A percentile compares a stretch with the other conserved stretches of the same genome.
phyloP scores from a whole-genome alignment of 495 filamentous ascomycete species.

The Gamarada debralockiae region DNA sequence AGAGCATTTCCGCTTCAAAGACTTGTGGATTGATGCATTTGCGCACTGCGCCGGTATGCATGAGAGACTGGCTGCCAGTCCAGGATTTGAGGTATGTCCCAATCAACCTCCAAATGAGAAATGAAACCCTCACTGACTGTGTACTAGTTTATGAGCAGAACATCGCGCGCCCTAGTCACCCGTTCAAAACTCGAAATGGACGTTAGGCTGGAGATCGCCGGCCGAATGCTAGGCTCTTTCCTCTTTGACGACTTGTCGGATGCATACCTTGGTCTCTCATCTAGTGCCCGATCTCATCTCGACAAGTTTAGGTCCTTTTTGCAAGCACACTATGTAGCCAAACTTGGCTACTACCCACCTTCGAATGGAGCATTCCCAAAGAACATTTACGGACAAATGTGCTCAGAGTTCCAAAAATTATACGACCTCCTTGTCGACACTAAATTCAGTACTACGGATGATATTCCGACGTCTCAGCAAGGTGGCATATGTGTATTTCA shows the following conservation, averaged over 20 bases:
- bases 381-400: constrained; percentile 50
- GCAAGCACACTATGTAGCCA: constrained; percentile 52
- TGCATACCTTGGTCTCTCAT: constrained; percentile 47
- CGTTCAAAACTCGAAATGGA: constrained; percentile 61
- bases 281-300: constrained; percentile 51
- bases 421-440: constrained; percentile 60
- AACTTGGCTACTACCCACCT: constrained; percentile 64
- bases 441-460: constrained; percentile 36
- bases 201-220: constrained; percentile 44
- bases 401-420: constrained; percentile 55
- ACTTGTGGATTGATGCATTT: constrained; percentile 61
- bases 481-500: constrained; percentile 60
- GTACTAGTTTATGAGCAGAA: constrained; percentile 44
- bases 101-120: too few relatives aligned
- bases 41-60: constrained; percentile 67
- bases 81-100: constrained; percentile 51
- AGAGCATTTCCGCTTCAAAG: constrained; percentile 50
- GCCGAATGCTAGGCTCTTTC: constrained; percentile 48
- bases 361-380: constrained; percentile 43
- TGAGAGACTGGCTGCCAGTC: constrained; percentile 41
- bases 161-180: constrained; percentile 55
- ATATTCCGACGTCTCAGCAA: constrained; percentile 36
- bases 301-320: constrained; percentile 61
- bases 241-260: constrained; percentile 57
- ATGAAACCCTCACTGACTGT: neutral